These are phyloP conservation scores for Noccaea bulbosa DNA, from an alignment of 345 rosid species.

Conservation along the genomic window DNA sequence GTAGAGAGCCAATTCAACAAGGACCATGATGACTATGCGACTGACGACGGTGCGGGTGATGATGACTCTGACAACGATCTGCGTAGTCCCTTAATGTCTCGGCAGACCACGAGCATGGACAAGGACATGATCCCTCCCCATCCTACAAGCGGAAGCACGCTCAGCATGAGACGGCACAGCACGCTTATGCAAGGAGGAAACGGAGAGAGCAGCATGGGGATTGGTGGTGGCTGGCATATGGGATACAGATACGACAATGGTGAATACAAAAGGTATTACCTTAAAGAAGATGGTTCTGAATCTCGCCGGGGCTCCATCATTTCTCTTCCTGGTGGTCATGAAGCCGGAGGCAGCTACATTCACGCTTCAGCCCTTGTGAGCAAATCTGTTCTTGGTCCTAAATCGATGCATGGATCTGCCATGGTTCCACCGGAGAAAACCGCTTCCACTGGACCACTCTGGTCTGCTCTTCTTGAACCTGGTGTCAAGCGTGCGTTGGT, in stretches of 20 bases:
- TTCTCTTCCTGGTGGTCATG: slow-evolving; percentile 73
- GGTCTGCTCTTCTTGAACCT: slow-evolving; percentile 86
- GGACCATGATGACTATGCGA: slow-evolving; percentile 65
- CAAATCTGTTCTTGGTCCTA: slow-evolving; percentile 74
- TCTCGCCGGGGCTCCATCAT: slow-evolving; percentile 79
- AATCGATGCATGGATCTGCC: slow-evolving; percentile 68
- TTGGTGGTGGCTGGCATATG: slow-evolving; percentile 98
- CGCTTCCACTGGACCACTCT: slow-evolving; percentile 62
- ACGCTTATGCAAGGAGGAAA: slow-evolving; percentile 71
- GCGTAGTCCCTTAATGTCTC: slow-evolving; percentile 85
- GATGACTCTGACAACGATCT: slow-evolving; percentile 78
- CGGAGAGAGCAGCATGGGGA: slow-evolving; percentile 77
- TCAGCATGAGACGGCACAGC: slow-evolving; percentile 71
- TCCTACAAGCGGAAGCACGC: slow-evolving; percentile 61
- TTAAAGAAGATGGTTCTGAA: slow-evolving; percentile 77
- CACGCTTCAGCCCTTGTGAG: slow-evolving; percentile 94
- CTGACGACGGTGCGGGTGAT: slow-evolving; percentile 57
- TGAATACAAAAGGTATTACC: slow-evolving; percentile 76
- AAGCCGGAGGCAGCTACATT: slow-evolving; percentile 61
- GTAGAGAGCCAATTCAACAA: slow-evolving; percentile 68
- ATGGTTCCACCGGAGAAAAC: slow-evolving; percentile 71
- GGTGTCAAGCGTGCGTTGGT: slow-evolving; percentile 85
- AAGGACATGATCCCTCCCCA: slow-evolving; percentile 69
- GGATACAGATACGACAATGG: slow-evolving; percentile 91
- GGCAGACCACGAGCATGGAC: slow-evolving; percentile 83